Evolutionary conservation across 208 protist genomes (phyloP).

Genomic region (Leptomonas pyrrhocoris): DNA sequence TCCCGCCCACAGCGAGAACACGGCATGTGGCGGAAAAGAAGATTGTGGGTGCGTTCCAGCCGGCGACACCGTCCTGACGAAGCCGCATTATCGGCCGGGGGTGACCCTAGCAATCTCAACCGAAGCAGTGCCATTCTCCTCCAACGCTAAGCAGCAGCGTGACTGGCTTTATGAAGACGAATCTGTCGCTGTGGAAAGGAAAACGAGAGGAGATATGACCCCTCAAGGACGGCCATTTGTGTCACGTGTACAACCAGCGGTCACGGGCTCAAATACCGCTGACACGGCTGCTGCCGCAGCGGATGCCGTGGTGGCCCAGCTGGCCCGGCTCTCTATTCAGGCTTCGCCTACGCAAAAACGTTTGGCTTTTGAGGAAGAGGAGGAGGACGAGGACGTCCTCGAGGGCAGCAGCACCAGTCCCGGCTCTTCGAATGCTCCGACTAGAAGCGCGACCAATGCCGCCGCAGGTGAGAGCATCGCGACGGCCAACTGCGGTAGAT

Average conservation of each 20-base stretch:
- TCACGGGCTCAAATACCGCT: not conserved
- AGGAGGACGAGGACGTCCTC: slow-evolving; percentile 29
- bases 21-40: not conserved
- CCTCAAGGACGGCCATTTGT: slow-evolving; percentile 4
- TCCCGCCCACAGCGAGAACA: not conserved
- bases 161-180: not conserved
- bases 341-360: slow-evolving; percentile 73
- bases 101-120: not conserved
- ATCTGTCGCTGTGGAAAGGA: not conserved
- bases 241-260: not conserved
- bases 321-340: slow-evolving; percentile 39
- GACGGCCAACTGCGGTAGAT: not conserved
- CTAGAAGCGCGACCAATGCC: not conserved
- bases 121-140: no score
- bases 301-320: slow-evolving; percentile 24
- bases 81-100: not conserved
- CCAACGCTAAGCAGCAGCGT: not conserved
- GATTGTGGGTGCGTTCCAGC: not conserved
- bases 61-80: not conserved
- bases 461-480: not conserved
- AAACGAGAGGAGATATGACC: not conserved
- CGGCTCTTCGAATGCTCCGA: not conserved
- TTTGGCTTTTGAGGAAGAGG: slow-evolving; percentile 58
- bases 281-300: not conserved
- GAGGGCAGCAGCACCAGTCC: not conserved